Base-by-base conservation (phyloP, 2,329 filamentous ascomycete species). In the Sarocladiaceae sp. region DNA sequence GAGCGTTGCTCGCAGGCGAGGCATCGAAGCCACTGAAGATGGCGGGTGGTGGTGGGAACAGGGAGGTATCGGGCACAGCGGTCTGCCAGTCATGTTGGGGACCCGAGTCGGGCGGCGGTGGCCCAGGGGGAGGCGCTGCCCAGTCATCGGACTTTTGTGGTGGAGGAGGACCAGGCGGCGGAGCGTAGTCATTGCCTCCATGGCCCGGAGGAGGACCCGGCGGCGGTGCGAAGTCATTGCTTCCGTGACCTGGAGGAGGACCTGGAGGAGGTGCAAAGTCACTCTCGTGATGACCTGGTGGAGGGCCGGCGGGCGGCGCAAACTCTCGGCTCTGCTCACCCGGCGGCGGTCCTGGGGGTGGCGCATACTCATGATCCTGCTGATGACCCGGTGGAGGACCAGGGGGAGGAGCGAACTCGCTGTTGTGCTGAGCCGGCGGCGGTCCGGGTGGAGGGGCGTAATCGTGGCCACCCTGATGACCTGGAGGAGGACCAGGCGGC, bases 11-110 rank as follows among this genome's bases (percentile, higher is more conserved):
- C 2, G 82, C 74, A 0, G 80, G 78, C 11, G 83, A 88, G 24
- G 61, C 65, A 48, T 85, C 78, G 55, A 80, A 79, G 40, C 77
- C 77, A 44, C 64, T 65, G 61, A 80, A 80, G 57, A 88, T 73
- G 23, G 76, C 74, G 0, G 85, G 85, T 1, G 85, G 85, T 0
- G 84, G 84, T 1, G 85, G 85, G 33, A 89, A 77, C 9, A 85
- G 71, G 1, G 83, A 71, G 2, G 79, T 88, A 59, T 89, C 85
- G 0, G 85, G 83, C 2, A 88, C 82, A 3, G 81, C 76, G 6
- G 74, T 57, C 51, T 81, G 72, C 85, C 85, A 89, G 62, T 85
- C 79, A 58, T 88, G 83, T 52, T 79, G 59, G 4, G 51, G 48
- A 37, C 55, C 53, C 27, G 53, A 47, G 35, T 46, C 47, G 6